phyloP scores from a whole-genome alignment of 306 rosid species.

The Boehmeria nivea region DNA sequence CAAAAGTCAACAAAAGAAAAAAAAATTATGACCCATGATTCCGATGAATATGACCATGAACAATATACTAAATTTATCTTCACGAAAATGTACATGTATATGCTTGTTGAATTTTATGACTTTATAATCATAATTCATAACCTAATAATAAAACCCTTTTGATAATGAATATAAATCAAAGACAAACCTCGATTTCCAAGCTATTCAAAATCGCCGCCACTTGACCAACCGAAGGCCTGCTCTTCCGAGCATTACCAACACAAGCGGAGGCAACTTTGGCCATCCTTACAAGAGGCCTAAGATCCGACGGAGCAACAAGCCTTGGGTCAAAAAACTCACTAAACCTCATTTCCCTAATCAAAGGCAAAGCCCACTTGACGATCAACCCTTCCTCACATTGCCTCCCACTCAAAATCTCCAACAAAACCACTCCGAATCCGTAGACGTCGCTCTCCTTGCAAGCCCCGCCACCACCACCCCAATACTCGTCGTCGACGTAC shows the following conservation, averaged over 20 bases:
- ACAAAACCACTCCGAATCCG: constrained; percentile 73
- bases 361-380: constrained; percentile 74
- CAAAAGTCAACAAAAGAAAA: neutral
- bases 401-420: constrained; percentile 83
- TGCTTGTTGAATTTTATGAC: no score
- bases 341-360: constrained; percentile 55
- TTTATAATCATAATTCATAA: no score
- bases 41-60: no score
- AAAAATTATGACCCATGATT: no score
- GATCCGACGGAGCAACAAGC: constrained; percentile 40
- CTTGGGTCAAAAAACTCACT: constrained; percentile 63
- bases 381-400: constrained; percentile 54
- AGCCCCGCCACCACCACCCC: constrained; percentile 40
- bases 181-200: constrained; percentile 44
- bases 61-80: no score
- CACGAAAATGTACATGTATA: no score
- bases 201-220: constrained; percentile 64
- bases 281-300: constrained; percentile 46
- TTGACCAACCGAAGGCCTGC: constrained; percentile 67
- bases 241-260: constrained; percentile 65
- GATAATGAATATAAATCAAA: constrained; percentile 4
- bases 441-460: constrained; percentile 77
- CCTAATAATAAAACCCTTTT: neutral
- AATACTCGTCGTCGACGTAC: constrained; percentile 67
- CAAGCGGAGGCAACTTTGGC: constrained; percentile 88